phyloP scores from a whole-genome alignment of 495 filamentous ascomycete genomes.

The Pyronema domesticum region DNA sequence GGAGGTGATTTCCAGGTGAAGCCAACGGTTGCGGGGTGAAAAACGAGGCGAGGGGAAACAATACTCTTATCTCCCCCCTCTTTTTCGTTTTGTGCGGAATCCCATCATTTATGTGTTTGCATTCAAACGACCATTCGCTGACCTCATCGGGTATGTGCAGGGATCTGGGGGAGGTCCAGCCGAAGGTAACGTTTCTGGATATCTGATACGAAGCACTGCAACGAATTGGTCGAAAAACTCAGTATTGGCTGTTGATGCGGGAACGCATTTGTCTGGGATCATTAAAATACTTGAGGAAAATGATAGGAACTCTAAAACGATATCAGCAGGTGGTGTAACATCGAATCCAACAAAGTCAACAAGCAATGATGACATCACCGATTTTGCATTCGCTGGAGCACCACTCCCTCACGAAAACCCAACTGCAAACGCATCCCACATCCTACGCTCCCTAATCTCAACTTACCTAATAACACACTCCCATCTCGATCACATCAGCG shows the following conservation, averaged over 20 bases:
- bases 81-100: background rate
- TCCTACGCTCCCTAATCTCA: slow-evolving; percentile 61
- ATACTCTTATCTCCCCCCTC: background rate
- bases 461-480: slow-evolving; percentile 85
- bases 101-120: slow-evolving; percentile 1
- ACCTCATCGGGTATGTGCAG: slow-evolving; percentile 32
- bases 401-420: slow-evolving; percentile 42
- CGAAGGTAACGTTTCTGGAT: slow-evolving; percentile 75
- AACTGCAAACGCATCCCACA: slow-evolving; percentile 58
- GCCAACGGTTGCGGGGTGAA: too few relatives aligned
- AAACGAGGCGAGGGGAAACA: too few relatives aligned
- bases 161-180: slow-evolving; percentile 78
- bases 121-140: background rate
- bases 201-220: slow-evolving; percentile 68
- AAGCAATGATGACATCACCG: slow-evolving; percentile 3
- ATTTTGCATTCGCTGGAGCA: slow-evolving; percentile 45
- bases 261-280: slow-evolving; percentile 73
- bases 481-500: slow-evolving; percentile 83
- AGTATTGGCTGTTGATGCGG: slow-evolving; percentile 77
- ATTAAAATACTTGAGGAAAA: slow-evolving; percentile 46
- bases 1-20: too few relatives aligned
- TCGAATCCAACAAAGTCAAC: background rate
- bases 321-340: slow-evolving; percentile 3
- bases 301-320: slow-evolving; percentile 24
- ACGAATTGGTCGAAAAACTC: slow-evolving; percentile 63